phyloP scores from a whole-genome alignment of 345 rosid species.

The Nephelium lappaceum region DNA sequence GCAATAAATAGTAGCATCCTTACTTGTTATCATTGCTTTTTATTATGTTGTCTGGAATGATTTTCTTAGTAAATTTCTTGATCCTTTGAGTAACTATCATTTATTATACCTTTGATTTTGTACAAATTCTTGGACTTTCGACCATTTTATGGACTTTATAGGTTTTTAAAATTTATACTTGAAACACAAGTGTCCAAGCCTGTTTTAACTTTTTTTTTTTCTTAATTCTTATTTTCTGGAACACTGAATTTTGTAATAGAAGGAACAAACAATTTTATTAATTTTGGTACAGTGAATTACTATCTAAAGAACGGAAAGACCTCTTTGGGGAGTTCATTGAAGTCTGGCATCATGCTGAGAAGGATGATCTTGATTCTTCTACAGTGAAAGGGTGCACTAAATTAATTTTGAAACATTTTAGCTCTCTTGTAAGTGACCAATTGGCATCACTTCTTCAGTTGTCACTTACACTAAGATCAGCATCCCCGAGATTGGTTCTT shows the following conservation, averaged over 20 bases:
- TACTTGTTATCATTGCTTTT: too few species aligned
- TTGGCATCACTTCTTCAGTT: slow-evolving; percentile 74
- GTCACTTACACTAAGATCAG: slow-evolving; percentile 84
- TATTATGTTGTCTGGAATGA: too few species aligned
- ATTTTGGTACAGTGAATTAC: slow-evolving; percentile 58
- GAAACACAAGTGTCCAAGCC: background rate
- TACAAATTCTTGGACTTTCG: background rate
- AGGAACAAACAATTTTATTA: too few species aligned
- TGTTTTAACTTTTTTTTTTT: background rate
- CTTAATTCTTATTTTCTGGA: slow-evolving; percentile 1
- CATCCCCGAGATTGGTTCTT: slow-evolving; percentile 88
- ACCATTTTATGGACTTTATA: background rate
- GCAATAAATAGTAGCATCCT: too few species aligned
- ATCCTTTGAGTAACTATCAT: too few species aligned
- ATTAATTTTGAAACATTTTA: slow-evolving; percentile 54
- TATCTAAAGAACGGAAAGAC: slow-evolving; percentile 80
- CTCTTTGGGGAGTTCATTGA: slow-evolving; percentile 90
- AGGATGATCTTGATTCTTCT: slow-evolving; percentile 46
- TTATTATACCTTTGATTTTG: background rate
- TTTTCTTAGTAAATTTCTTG: too few species aligned
- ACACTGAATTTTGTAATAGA: slow-evolving; percentile 45
- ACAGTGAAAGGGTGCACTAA: slow-evolving; percentile 83
- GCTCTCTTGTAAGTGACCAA: slow-evolving; percentile 52
- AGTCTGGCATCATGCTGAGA: slow-evolving; percentile 59
- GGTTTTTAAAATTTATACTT: background rate